phyloP scores from a whole-genome alignment of 495 filamentous ascomycete species.

The Aspergillus indologenus region DNA sequence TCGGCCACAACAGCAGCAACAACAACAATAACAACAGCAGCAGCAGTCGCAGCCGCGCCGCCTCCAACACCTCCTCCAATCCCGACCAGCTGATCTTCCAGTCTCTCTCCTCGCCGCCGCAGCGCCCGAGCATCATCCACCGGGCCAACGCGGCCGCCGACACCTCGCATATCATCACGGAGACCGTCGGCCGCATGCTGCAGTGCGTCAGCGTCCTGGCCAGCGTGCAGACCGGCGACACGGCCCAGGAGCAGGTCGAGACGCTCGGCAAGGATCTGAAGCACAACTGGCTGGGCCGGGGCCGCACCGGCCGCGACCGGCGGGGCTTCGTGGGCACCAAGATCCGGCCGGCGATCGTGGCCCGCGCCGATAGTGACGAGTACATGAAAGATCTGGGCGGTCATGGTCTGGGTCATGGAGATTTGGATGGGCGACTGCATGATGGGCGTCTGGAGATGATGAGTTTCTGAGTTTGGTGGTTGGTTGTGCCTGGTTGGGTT shows the following conservation, averaged over 20 bases:
- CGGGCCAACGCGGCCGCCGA: constrained; percentile 44
- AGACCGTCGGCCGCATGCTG: constrained; percentile 92
- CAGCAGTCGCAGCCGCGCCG: constrained; percentile 59
- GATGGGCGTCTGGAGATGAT: constrained; percentile 33
- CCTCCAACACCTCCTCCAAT: constrained; percentile 78
- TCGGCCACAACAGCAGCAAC: constrained; percentile 23
- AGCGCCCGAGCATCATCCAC: constrained; percentile 42
- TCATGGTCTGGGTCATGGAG: constrained; percentile 25
- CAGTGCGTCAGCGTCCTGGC: constrained; percentile 92
- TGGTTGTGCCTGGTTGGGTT: too few species aligned
- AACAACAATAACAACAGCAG: neutral
- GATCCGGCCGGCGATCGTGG: constrained; percentile 41
- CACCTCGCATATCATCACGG: constrained; percentile 78
- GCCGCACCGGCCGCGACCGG: constrained; percentile 83
- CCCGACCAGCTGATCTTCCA: constrained; percentile 48
- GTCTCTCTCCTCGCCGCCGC: constrained; percentile 51
- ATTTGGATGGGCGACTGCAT: constrained; percentile 25
- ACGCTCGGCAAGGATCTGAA: constrained; percentile 81
- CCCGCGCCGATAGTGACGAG: constrained; percentile 23
- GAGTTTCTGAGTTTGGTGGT: constrained; percentile 28
- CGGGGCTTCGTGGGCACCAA: constrained; percentile 80
- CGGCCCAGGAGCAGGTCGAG: constrained; percentile 76
- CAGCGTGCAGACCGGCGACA: constrained; percentile 67
- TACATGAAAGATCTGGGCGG: constrained; percentile 9
- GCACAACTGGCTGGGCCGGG: constrained; percentile 92